These are phyloP conservation scores for Helicocarpus griseus DNA, from an alignment of 2,329 filamentous ascomycete species.

Conservation along the genomic window DNA sequence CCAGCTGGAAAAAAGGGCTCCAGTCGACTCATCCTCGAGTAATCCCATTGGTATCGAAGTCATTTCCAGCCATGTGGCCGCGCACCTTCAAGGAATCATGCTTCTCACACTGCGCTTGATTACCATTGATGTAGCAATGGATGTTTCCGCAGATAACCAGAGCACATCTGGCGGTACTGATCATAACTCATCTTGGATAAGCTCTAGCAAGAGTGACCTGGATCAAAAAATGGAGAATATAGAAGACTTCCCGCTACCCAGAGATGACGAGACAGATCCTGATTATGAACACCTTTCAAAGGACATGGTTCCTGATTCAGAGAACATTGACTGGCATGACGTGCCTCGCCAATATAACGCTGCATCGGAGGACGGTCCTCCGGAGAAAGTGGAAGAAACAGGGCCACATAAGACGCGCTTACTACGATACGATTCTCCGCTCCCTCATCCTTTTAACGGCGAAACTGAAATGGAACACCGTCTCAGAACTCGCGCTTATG, in stretches of 20 bases:
- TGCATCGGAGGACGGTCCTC: not conserved
- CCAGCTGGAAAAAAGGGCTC: not conserved
- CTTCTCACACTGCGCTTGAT: not conserved
- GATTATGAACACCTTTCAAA: not conserved
- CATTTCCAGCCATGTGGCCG: not conserved
- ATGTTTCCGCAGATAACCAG: not conserved
- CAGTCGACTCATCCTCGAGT: not conserved
- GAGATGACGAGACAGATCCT: not conserved
- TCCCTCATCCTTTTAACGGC: not conserved
- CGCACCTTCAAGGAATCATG: not conserved
- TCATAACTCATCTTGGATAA: not conserved
- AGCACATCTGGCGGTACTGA: not conserved
- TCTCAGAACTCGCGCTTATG: not conserved
- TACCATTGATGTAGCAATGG: not conserved
- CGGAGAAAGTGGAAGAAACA: not conserved
- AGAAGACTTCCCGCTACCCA: not conserved
- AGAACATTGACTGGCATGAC: not conserved
- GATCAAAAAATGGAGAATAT: not conserved
- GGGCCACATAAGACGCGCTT: too few species aligned
- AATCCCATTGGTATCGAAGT: not conserved
- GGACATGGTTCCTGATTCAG: not conserved
- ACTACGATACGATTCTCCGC: not conserved
- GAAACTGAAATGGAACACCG: not conserved
- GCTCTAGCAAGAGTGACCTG: not conserved
- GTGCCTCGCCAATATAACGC: not conserved